Evolutionary conservation across 179 eudicot species (phyloP), one percentile per base, ranked within the genome.

Genomic region (Patellifolia procumbens): DNA sequence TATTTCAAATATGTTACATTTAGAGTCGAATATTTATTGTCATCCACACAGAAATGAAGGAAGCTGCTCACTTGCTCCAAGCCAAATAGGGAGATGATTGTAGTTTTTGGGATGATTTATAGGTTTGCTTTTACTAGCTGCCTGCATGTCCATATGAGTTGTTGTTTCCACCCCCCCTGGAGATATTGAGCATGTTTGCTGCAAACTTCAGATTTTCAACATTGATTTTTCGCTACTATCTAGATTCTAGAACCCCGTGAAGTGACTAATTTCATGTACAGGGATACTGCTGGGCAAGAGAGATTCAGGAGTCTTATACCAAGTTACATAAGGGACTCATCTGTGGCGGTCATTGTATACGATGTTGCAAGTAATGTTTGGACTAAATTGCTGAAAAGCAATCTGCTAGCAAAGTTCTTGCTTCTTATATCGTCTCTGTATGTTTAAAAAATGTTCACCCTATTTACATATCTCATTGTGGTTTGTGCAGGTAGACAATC

Each of bases 221-320:
- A 71, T 59, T 46, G 76, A 9, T 34, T 19, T 53, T 51, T 22
- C n/a, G 22, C 45, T 31, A 55, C 60, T 52, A 46, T 64, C 5
- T 2, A 66, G n/a, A n/a, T n/a, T n/a, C n/a, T n/a, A n/a, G 48
- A 32, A 19, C 51, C 20, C 26, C 19, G 46, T 31, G 42, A 29
- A 76, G 20, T 67, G 70, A 62, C 53, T 70, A 12, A 16, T 48
- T 35, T 60, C 48, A 28, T 78, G 22, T 60, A 46, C 80, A 90
- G 94, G 94, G 94, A 90, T 81, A 90, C 94, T 76, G 92, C 94
- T 72, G 92, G 94, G 58, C 94, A 90, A 79, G 93, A 90, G 81
- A 86, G 91, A 79, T 90, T 90, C 80, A 83, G 94, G 81, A 90
- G 94, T 83, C 94, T 90, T 74, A 90, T 90, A 75, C 94, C 94